Evolutionary conservation across 176 grass and related monocot genomes (phyloP).

Genomic region (Carex littledalei): DNA sequence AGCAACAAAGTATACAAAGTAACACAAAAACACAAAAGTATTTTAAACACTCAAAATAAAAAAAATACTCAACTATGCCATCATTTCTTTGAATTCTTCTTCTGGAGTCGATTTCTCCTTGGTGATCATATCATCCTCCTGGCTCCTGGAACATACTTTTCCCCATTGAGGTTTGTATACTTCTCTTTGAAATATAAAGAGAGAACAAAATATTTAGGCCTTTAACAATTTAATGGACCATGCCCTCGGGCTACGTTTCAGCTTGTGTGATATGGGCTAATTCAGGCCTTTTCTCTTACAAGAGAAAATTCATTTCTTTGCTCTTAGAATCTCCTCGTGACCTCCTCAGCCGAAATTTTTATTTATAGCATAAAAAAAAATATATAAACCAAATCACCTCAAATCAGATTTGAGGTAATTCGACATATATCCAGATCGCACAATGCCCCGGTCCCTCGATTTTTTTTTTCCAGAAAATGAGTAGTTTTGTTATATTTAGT

Average conservation of each 20-base stretch:
- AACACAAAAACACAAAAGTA: no score
- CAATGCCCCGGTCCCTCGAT: no score
- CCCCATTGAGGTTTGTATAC: not conserved
- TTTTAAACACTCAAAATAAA: no score
- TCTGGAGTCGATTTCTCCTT: not conserved
- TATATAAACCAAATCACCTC: no score
- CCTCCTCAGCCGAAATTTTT: not conserved
- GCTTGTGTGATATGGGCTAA: not conserved
- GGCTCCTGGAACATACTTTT: not conserved
- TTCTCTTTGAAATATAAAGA: not conserved
- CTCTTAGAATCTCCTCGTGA: not conserved
- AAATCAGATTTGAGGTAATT: no score
- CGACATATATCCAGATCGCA: no score
- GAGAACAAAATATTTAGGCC: not conserved
- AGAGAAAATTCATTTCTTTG: not conserved
- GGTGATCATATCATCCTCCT: not conserved
- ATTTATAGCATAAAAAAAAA: no score
- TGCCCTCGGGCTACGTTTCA: not conserved
- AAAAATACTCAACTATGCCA: no score
- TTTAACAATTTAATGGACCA: not conserved
- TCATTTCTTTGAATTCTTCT: not conserved
- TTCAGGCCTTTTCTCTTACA: not conserved
- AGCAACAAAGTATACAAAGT: no score
- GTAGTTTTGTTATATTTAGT: no score
- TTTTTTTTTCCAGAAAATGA: no score